phyloP scores from a whole-genome alignment of 2,329 filamentous ascomycete genomes.

The Daldinia eschscholtzii region DNA sequence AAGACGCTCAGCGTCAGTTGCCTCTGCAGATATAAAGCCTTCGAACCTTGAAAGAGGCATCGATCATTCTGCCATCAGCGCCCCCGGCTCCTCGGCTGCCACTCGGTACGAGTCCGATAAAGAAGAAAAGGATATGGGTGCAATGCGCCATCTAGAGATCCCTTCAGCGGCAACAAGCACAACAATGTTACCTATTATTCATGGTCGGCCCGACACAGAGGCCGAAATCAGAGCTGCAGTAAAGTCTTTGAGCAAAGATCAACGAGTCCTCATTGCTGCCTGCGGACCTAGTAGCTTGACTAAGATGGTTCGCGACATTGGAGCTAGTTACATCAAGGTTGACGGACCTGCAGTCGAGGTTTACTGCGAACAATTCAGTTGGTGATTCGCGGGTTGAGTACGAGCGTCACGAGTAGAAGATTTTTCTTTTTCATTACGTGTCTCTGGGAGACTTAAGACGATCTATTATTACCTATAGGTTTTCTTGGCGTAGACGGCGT shows the following conservation, averaged over 20 bases:
- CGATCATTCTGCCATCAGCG: conserved; percentile 30
- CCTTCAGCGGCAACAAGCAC: conserved; percentile 35
- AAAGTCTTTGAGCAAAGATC: conserved; percentile 49
- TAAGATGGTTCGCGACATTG: conserved; percentile 59
- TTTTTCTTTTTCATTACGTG: conserved; percentile 7
- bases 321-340: conserved; percentile 58
- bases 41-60: conserved; percentile 37
- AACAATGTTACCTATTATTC: conserved; percentile 50
- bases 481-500: conserved; percentile 34
- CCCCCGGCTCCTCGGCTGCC: conserved; percentile 34
- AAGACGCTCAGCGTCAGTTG: conserved; percentile 26
- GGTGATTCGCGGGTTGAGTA: conserved; percentile 49
- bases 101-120: conserved; percentile 45
- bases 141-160: conserved; percentile 17
- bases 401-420: conserved; percentile 4
- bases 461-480: conserved; percentile 11
- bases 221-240: conserved; percentile 57
- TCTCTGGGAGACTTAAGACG: conserved; percentile 6
- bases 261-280: conserved; percentile 60
- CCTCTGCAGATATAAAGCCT: conserved; percentile 19
- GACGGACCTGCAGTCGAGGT: conserved; percentile 64
- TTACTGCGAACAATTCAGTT: conserved; percentile 64
- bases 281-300: conserved; percentile 63
- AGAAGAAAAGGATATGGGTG: conserved; percentile 32
- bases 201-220: conserved; percentile 59